A percentile compares a stretch with the other conserved stretches of the same genome.
Evolutionary conservation across 2,329 filamentous ascomycete species (phyloP).

Genomic region (Phaeosphaeria sp.): DNA sequence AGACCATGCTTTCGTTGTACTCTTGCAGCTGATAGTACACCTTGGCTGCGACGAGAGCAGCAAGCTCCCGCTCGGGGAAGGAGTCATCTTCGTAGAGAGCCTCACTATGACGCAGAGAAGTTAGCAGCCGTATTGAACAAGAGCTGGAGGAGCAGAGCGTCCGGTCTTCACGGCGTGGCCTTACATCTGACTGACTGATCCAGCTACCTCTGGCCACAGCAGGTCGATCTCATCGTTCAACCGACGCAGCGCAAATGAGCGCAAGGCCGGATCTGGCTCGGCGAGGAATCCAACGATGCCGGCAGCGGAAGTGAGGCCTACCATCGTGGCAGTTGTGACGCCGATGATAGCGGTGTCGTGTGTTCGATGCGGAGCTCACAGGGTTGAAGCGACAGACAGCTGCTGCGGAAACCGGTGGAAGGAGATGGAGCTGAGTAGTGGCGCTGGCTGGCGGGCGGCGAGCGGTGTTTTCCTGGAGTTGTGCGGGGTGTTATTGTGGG

Average conservation of each 20-base stretch:
- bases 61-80: conserved; percentile 92
- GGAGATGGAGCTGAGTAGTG: conserved; percentile 45
- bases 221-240: conserved; percentile 97
- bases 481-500: conserved; percentile 17
- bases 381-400: conserved; percentile 28
- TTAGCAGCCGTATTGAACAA: conserved; percentile 27
- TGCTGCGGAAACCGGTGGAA: conserved; percentile 43
- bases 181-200: conserved; percentile 91
- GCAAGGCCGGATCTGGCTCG: conserved; percentile 92
- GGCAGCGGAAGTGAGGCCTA: conserved; percentile 90
- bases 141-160: neutral
- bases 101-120: conserved; percentile 67
- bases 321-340: conserved; percentile 64
- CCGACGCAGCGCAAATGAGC: conserved; percentile 91
- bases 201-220: conserved; percentile 96
- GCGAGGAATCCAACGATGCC: conserved; percentile 94
- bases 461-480: conserved; percentile 13
- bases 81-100: conserved; percentile 95
- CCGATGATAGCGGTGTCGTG: conserved; percentile 14
- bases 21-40: conserved; percentile 99
- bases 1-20: conserved; percentile 99
- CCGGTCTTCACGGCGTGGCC: conserved; percentile 38
- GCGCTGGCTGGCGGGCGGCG: conserved; percentile 35
- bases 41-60: conserved; percentile 93
- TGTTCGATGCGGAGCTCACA: conserved; percentile 19